These are phyloP conservation scores for Wallacemonas sp. DNA, from an alignment of 208 protist species.

Conservation along the genomic window DNA sequence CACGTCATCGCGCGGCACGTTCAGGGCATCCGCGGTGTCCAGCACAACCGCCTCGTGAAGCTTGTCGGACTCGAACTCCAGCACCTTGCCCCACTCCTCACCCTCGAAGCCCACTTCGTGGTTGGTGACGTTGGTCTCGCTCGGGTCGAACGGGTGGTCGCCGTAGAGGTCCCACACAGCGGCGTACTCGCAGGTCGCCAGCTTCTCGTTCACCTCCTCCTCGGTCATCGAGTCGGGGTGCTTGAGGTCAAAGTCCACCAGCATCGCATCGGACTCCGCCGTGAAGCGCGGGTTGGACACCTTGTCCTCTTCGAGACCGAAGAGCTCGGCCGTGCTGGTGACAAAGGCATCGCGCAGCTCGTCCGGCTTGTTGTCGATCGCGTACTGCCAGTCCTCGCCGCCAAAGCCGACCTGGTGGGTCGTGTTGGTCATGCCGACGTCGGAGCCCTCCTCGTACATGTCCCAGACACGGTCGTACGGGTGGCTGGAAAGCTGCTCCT, in stretches of 20 bases:
- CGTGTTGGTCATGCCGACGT: neutral
- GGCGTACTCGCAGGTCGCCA: conserved; percentile 36
- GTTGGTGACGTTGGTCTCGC: conserved; percentile 21
- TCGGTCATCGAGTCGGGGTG: conserved; percentile 37
- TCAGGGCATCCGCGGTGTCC: conserved; percentile 33
- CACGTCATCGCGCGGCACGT: conserved; percentile 20
- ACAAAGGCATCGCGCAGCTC: conserved; percentile 39
- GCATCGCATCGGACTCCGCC: conserved; percentile 23
- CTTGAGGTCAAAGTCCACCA: conserved; percentile 43
- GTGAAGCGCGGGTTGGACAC: conserved; percentile 22
- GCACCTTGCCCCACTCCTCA: conserved; percentile 51
- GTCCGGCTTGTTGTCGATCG: conserved; percentile 29
- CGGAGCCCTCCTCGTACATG: conserved; percentile 5
- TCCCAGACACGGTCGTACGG: conserved; percentile 22
- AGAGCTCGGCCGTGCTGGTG: conserved; percentile 23
- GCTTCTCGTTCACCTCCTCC: conserved; percentile 31
- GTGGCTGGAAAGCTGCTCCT: conserved; percentile 20
- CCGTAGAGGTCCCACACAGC: conserved; percentile 58
- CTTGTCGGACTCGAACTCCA: conserved; percentile 30
- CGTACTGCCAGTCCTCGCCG: conserved; percentile 66
- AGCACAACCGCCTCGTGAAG: conserved; percentile 32
- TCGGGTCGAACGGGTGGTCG: conserved; percentile 29
- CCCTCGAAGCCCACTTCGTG: conserved; percentile 48
- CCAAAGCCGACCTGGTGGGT: conserved; percentile 37
- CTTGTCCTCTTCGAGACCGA: conserved; percentile 30